Conservation (phyloP, 805 yeast genomes). For the Candida succiphila region DNA sequence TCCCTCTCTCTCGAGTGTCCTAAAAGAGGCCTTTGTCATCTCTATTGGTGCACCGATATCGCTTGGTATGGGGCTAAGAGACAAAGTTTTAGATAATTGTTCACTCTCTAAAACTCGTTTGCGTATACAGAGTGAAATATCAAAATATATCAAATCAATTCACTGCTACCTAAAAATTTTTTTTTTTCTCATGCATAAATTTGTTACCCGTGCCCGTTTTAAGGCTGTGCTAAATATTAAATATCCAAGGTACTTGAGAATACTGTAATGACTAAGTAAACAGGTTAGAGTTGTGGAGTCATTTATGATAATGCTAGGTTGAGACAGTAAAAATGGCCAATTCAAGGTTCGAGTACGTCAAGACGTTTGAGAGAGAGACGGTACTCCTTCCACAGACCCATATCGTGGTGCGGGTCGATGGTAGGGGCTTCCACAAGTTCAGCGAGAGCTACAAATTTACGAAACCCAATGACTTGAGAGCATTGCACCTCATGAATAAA, state of each 20-base stretch:
- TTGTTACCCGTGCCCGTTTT: too few species aligned
- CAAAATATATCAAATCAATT: too few species aligned
- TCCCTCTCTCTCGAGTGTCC: slow-evolving; percentile 80
- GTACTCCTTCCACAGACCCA: slow-evolving; percentile 68
- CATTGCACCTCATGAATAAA: slow-evolving; percentile 70
- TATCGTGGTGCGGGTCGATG: slow-evolving; percentile 82
- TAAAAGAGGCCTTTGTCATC: slow-evolving; percentile 46
- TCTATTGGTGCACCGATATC: too few species aligned
- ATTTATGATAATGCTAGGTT: too few species aligned
- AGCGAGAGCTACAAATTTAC: slow-evolving; percentile 62
- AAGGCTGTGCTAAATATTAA: too few species aligned
- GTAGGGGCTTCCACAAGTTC: slow-evolving; percentile 87
- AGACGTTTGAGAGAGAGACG: slow-evolving; percentile 66
- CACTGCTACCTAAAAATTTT: too few species aligned
- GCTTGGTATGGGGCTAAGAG: too few species aligned
- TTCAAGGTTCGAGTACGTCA: slow-evolving; percentile 81
- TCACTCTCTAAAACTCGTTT: not conserved
- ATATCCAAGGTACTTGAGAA: too few species aligned
- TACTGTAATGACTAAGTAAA: too few species aligned
- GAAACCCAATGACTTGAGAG: slow-evolving; percentile 82
- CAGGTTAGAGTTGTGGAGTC: too few species aligned
- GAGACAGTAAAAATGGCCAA: slow-evolving; percentile 71
- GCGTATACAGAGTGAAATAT: not conserved
- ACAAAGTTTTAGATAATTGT: not conserved
- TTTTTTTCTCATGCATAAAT: too few species aligned